phyloP scores from a whole-genome alignment of 2,329 filamentous ascomycete species.

The Zasmidium cellare region DNA sequence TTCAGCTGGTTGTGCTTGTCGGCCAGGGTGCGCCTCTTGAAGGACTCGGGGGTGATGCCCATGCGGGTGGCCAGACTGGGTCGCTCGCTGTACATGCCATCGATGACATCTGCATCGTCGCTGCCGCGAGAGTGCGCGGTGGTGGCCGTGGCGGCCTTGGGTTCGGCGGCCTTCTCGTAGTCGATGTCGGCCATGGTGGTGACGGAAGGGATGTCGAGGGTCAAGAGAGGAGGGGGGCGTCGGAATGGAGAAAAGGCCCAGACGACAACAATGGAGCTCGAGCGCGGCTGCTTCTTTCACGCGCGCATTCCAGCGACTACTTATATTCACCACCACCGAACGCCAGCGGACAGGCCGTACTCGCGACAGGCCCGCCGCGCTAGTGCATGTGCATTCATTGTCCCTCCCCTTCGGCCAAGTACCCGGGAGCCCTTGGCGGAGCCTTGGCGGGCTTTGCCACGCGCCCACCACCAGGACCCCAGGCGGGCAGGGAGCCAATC shows the following conservation, averaged over 20 bases:
- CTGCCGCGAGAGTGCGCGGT: constrained; percentile 5
- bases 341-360: neutral
- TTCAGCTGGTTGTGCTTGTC: constrained; percentile 37
- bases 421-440: constrained; percentile 6
- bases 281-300: constrained; percentile 6
- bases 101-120: constrained; percentile 20
- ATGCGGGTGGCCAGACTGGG: constrained; percentile 29
- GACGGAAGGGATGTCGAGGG: neutral
- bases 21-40: constrained; percentile 28
- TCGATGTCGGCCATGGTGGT: constrained; percentile 13
- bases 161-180: constrained; percentile 18
- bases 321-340: too few relatives aligned
- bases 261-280: constrained; percentile 1
- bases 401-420: constrained; percentile 7
- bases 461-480: neutral
- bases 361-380: neutral
- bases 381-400: neutral
- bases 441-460: constrained; percentile 8
- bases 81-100: constrained; percentile 12
- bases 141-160: constrained; percentile 11
- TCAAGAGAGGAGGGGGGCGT: neutral
- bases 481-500: constrained; percentile 17
- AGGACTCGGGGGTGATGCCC: constrained; percentile 33
- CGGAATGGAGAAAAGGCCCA: neutral
- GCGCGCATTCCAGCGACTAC: neutral